Base-by-base conservation (phyloP, 2,329 filamentous ascomycete species). In the Aspergillus uvarum region DNA sequence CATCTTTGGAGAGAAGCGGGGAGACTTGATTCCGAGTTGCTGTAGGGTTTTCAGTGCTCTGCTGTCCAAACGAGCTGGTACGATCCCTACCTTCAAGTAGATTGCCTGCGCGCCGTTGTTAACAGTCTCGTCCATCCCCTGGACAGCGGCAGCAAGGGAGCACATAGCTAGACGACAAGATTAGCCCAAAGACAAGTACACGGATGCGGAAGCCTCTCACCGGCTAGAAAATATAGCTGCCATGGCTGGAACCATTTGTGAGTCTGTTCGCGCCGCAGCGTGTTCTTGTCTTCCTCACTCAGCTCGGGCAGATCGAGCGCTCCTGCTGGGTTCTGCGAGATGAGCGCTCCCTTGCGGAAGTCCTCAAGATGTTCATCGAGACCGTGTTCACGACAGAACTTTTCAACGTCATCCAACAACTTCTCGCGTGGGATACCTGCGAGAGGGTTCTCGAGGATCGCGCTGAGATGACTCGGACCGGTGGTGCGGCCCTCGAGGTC, bases 111-210 rank as follows among this genome's bases (percentile, higher is more conserved):
- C 78, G 32, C 80, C 80, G 56, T 82, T 82, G 61, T 81, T 80
- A 35, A 77, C 79, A 0, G 80, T 82, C 56, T 82, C 78, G 58
- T 82, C 81, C 81, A 81, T 82, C 8, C 78, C 80, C 73, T 80
- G 85, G 10, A 84, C 82, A 6, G 82, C 82, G 2, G 83, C 83
- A 2, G 81, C 82, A 26, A 85, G 75, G 2, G 82, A 82, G 67
- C 81, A 83, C 66, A 84, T 78, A 22, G 78, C 73, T 67, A n/a
- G 11, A 4, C 5, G 4, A 11, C 19, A 56, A 47, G 6, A 38
- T 14, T 19, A 22, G 12, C 5, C 2, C 5, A 6, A 12, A n/a
- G 8, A n/a, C 5, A 14, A 22, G 24, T 4, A 14, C 16, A 29
- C 8, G 12, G 12, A 19, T 12, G n/a, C 4, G 21, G 1, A 14